Conservation (phyloP, 345 rosid species). For the Orychophragmus violaceus region DNA sequence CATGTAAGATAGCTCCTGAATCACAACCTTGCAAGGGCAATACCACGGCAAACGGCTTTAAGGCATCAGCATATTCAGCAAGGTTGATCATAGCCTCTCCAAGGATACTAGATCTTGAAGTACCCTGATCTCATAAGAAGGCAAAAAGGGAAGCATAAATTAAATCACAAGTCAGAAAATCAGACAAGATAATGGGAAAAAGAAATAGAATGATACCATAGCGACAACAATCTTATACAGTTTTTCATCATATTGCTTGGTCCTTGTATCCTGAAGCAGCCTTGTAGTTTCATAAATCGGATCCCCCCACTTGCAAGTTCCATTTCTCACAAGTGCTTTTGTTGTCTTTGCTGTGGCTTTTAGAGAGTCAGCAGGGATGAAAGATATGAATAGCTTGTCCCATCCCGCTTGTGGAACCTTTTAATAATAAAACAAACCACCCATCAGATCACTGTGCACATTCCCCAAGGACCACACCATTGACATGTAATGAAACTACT, state of each 20-base stretch:
- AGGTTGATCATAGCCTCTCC: conserved; percentile 93
- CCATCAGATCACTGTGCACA: conserved; percentile 3
- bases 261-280: conserved; percentile 78
- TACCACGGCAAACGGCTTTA: conserved; percentile 57
- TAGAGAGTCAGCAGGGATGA: conserved; percentile 86
- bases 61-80: conserved; percentile 87
- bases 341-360: conserved; percentile 91
- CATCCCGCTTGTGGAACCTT: conserved; percentile 93
- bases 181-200: neutral
- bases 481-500: neutral
- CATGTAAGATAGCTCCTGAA: conserved; percentile 86
- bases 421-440: neutral
- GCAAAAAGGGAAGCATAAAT: conserved; percentile 8
- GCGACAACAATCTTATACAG: conserved; percentile 75
- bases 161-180: neutral
- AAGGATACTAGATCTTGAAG: conserved; percentile 82
- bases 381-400: conserved; percentile 91
- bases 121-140: conserved; percentile 53
- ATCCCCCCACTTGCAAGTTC: conserved; percentile 98
- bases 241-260: conserved; percentile 76
- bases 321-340: conserved; percentile 93
- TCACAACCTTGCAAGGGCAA: conserved; percentile 84
- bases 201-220: conserved; percentile 48
- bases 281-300: conserved; percentile 96
- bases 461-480: neutral